A percentile compares a stretch with the other conserved stretches of the same genome.
These are phyloP conservation scores for Saussurea involucrata DNA, from an alignment of 129 eudicot species.

Conservation along the genomic window DNA sequence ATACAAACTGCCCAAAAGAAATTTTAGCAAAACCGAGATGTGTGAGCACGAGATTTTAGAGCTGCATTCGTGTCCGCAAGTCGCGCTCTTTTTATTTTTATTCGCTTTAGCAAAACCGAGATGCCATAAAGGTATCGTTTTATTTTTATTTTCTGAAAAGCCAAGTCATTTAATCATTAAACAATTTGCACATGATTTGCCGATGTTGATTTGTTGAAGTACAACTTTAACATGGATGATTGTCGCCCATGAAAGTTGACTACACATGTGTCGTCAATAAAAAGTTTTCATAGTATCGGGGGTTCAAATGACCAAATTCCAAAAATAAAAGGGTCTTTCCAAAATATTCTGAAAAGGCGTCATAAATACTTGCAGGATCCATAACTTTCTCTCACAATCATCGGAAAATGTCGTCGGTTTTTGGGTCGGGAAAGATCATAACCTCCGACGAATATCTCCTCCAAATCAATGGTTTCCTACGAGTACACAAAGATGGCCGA, in stretches of 20 bases:
- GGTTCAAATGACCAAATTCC: neutral
- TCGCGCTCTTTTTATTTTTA: too few species aligned
- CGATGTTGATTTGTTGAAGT: neutral
- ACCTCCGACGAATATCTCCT: slow-evolving; percentile 9
- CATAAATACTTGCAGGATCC: neutral
- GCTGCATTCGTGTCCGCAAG: too few species aligned
- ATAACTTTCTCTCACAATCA: neutral
- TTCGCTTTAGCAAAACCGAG: too few species aligned
- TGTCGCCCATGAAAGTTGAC: neutral
- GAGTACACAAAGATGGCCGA: slow-evolving; percentile 35
- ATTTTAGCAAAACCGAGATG: too few species aligned
- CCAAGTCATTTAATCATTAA: neutral
- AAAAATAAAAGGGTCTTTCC: neutral
- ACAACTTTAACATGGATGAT: neutral
- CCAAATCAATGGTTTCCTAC: slow-evolving; percentile 6
- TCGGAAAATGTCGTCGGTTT: neutral
- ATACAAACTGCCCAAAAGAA: too few species aligned
- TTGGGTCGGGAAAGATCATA: slow-evolving; percentile 8
- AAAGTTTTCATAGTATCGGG: neutral
- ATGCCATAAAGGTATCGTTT: neutral
- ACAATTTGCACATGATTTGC: neutral
- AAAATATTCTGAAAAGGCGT: neutral
- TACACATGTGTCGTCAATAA: neutral
- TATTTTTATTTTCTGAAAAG: neutral
- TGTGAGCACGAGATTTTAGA: too few species aligned